phyloP scores from a whole-genome alignment of 2,329 filamentous ascomycete genomes.

The Ramichloridium luteum region DNA sequence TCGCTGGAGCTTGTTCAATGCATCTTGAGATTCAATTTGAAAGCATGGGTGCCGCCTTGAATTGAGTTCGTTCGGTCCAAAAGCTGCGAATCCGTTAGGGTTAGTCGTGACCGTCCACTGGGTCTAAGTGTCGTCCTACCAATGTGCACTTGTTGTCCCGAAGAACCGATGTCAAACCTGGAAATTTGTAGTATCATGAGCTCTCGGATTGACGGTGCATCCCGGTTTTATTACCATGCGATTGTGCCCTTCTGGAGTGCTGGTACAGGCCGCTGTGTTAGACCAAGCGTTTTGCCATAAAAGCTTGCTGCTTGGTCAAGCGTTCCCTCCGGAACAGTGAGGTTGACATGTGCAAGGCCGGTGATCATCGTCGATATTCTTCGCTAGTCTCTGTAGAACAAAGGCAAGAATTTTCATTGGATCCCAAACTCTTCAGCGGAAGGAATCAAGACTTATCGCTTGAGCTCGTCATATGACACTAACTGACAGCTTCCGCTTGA shows the following conservation, averaged over 20 bases:
- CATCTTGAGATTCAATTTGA: slow-evolving; percentile 35
- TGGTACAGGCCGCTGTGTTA: slow-evolving; percentile 42
- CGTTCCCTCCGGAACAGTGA: slow-evolving; percentile 43
- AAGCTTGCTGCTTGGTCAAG: slow-evolving; percentile 42
- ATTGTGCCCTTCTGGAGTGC: slow-evolving; percentile 38
- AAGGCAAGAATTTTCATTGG: no score
- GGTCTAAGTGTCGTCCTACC: no score
- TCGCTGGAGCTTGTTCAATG: slow-evolving; percentile 36
- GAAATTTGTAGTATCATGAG: slow-evolving; percentile 1
- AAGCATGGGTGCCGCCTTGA: slow-evolving; percentile 49
- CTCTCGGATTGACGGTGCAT: neutral
- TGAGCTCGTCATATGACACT: neutral
- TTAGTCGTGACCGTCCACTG: no score
- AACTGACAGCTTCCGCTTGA: no score
- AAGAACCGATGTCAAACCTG: slow-evolving; percentile 44
- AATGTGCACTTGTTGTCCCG: slow-evolving; percentile 42
- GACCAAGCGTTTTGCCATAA: slow-evolving; percentile 44
- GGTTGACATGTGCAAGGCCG: slow-evolving; percentile 46
- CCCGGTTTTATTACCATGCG: slow-evolving; percentile 36
- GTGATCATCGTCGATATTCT: no score
- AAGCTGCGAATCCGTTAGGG: slow-evolving; percentile 40
- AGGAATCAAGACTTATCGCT: no score
- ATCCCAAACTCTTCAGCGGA: no score
- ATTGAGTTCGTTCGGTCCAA: slow-evolving; percentile 32
- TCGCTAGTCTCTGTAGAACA: no score